Percentiles rank a stretch among this genome's conserved stretches.
Conservation (phyloP, 2,329 filamentous ascomycete genomes). For the Dothideomycetes sp. region DNA sequence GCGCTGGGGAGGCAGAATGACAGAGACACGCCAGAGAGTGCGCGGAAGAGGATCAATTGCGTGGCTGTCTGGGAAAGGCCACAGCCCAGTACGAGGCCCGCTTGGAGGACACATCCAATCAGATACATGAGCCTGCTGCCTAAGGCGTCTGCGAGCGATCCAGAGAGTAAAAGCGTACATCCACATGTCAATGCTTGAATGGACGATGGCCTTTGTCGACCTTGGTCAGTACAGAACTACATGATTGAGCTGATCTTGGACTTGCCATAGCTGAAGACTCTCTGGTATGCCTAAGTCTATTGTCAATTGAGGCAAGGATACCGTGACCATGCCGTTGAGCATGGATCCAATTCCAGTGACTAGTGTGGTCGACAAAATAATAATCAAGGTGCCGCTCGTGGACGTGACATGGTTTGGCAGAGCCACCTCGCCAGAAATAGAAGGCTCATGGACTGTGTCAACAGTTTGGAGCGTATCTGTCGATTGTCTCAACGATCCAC, state of each 20-base stretch:
- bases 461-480: background rate
- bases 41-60: conserved; percentile 11
- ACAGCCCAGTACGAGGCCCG: conserved; percentile 31
- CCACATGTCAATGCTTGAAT: conserved; percentile 30
- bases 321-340: conserved; percentile 29
- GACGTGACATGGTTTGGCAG: conserved; percentile 5
- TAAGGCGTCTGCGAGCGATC: conserved; percentile 40
- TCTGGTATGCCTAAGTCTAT: conserved; percentile 20
- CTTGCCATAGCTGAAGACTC: conserved; percentile 16
- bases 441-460: background rate
- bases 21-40: conserved; percentile 9
- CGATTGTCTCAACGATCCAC: background rate
- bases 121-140: conserved; percentile 37
- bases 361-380: conserved; percentile 16
- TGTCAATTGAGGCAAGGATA: conserved; percentile 32
- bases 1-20: conserved; percentile 30
- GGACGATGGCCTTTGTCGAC: conserved; percentile 21
- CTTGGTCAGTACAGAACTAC: no score
- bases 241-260: background rate
- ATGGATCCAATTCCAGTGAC: conserved; percentile 15
- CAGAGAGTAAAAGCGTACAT: conserved; percentile 38
- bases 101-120: conserved; percentile 32
- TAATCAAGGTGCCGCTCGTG: conserved; percentile 12
- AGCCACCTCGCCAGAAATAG: background rate
- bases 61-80: conserved; percentile 25